A percentile compares a stretch with the other conserved stretches of the same genome.
These are phyloP conservation scores for Eucalyptus curtisii DNA, from an alignment of 345 rosid genomes.

Conservation along the genomic window DNA sequence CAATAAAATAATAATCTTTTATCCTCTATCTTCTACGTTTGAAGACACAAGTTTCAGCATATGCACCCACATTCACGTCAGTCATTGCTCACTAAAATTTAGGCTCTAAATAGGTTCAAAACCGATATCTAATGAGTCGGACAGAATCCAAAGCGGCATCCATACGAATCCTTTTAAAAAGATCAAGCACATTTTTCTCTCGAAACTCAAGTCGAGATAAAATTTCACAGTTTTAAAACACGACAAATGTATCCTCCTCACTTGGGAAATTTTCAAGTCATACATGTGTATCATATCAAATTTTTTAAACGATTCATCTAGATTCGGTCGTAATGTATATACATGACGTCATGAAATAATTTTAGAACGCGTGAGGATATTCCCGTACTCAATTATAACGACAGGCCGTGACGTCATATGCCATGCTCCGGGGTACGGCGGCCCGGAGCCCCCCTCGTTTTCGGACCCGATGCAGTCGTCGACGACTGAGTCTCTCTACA, in stretches of 20 bases:
- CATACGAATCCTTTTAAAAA: accelerated
- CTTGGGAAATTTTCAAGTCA: neutral
- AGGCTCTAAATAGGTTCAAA: neutral
- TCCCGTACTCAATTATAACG: accelerated
- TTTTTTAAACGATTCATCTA: neutral
- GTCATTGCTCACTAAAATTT: neutral
- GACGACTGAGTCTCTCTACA: neutral
- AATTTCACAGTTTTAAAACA: accelerated
- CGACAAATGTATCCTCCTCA: neutral
- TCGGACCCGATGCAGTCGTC: neutral
- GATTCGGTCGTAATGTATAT: accelerated
- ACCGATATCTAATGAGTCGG: accelerated
- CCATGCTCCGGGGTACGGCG: neutral
- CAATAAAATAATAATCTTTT: neutral
- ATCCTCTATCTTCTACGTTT: neutral
- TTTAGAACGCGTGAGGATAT: accelerated
- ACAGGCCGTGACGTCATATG: accelerated
- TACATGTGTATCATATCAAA: neutral
- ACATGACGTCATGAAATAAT: accelerated
- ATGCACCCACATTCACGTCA: neutral
- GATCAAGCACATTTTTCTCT: accelerated
- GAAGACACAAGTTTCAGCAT: neutral
- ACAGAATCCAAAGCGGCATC: accelerated
- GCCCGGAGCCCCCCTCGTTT: neutral
- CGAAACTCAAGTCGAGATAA: accelerated